Evolutionary conservation across 768 basidiomycete species (phyloP), one percentile per base, ranked within the genome.

Genomic region (Pulveroboletus sp.): DNA sequence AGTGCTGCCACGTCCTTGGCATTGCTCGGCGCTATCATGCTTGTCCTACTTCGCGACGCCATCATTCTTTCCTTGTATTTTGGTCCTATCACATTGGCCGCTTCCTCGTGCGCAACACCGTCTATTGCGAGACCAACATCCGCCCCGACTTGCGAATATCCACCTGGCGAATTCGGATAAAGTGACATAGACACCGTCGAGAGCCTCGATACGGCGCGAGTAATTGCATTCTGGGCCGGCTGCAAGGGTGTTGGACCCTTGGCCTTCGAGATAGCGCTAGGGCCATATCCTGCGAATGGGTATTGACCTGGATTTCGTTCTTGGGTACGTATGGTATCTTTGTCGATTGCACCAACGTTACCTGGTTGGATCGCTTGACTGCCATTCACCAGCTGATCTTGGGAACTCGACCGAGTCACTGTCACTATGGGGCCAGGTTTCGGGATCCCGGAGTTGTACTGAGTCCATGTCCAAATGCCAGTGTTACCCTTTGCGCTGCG

Each of bases 391-490:
- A 47, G 39, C 37, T 50, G 57, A 40, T 50, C 48, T 37, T 56
- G 57, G 29, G 57, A 55, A 24, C 57, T 59, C 21, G 62, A 53
- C n/a, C 59, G 58, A n/a, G 63, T 57, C 43, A 58, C 54, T 24
- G 52, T 60, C 37, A 55, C 52, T 27, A 31, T 51, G 23, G 59
- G 67, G 10, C 51, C 61, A 35, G 55, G 65, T 31, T 55, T 69
- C 4, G 56, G 66, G 40, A 68, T 59, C 12, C 63, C 68, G 12
- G 75, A 71, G 36, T 73, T 75, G 27, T 80, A 81, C 53, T 79
- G 77, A 1, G 78, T 74, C 80, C 80, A 83, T 27, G 67, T 74
- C 77, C 80, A 84, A 16, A 73, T 62, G 6, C 75, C 72, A 7
- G 68, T 73, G 39, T 75, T 72, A 45, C 62, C 65, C 12, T 66